These are phyloP conservation scores for Saccharomycopsis oosterbeekiorum DNA, from an alignment of 805 yeast genomes.

Conservation along the genomic window DNA sequence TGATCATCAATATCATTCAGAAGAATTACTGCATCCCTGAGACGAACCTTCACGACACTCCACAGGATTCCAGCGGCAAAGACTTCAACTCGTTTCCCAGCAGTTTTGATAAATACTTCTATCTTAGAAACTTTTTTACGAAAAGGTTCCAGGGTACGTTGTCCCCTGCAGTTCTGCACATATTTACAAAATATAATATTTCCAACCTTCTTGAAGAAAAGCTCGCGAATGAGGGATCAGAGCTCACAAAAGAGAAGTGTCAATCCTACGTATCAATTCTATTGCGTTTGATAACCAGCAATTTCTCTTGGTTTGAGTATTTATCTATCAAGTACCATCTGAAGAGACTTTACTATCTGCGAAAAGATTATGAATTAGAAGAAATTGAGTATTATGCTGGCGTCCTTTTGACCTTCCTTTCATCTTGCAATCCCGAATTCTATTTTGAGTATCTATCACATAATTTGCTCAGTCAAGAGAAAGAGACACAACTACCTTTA, in stretches of 20 bases:
- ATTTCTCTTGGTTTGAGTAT: not conserved
- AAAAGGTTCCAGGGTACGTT: not conserved
- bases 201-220: not conserved
- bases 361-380: not conserved
- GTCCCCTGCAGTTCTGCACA: not conserved
- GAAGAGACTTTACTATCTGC: not conserved
- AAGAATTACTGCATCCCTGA: not conserved
- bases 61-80: not conserved
- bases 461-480: not conserved
- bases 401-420: slow-evolving; percentile 1
- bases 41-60: not conserved
- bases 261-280: not conserved
- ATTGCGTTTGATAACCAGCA: not conserved
- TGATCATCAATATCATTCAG: not conserved
- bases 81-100: not conserved
- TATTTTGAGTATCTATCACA: slow-evolving; percentile 1
- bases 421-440: slow-evolving; percentile 2
- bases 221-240: not conserved
- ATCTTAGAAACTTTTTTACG: not conserved
- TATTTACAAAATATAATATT: not conserved
- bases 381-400: slow-evolving; percentile 5
- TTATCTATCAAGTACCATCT: not conserved
- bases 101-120: not conserved
- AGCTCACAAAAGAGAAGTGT: not conserved
- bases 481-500: not conserved